These are phyloP conservation scores for Chondrus crispus DNA, from an alignment of 23 red algal species.

Conservation along the genomic window DNA sequence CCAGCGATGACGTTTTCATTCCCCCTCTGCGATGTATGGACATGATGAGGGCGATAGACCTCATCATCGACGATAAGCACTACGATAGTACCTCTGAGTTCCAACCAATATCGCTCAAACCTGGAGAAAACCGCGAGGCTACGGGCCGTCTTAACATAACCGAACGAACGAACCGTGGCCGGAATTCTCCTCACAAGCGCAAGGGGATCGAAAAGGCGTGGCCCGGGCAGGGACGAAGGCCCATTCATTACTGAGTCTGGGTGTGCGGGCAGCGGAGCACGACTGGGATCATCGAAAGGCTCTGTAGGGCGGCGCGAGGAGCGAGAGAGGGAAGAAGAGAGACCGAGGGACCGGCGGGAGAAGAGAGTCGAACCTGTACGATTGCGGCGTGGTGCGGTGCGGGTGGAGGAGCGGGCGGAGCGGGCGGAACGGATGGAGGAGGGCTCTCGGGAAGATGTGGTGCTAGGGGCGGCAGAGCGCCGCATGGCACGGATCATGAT, in stretches of 20 bases:
- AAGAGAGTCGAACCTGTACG: neutral
- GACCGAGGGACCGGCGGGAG: neutral
- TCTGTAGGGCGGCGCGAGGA: neutral
- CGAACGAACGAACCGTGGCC: neutral
- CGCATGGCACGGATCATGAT: neutral
- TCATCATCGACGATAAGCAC: constrained; percentile 12
- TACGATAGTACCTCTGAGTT: constrained; percentile 15
- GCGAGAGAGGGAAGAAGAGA: neutral
- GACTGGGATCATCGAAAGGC: neutral
- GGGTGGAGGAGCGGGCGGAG: neutral
- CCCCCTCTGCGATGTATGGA: neutral
- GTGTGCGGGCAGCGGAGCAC: neutral
- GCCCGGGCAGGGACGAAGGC: neutral
- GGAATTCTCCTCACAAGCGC: constrained; percentile 19
- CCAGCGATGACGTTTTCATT: neutral
- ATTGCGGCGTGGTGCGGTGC: no score
- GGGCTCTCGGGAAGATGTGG: no score
- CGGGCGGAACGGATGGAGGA: no score
- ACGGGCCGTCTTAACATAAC: constrained; percentile 3
- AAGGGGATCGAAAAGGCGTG: neutral
- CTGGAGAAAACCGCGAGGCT: neutral
- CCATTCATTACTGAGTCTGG: no score
- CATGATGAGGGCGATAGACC: neutral
- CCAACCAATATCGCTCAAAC: constrained; percentile 24
- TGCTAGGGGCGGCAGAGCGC: no score